Evolutionary conservation across 2,329 filamentous ascomycete species (phyloP), one percentile per base, ranked within the genome.

Genomic region (Clonostachys sp.): DNA sequence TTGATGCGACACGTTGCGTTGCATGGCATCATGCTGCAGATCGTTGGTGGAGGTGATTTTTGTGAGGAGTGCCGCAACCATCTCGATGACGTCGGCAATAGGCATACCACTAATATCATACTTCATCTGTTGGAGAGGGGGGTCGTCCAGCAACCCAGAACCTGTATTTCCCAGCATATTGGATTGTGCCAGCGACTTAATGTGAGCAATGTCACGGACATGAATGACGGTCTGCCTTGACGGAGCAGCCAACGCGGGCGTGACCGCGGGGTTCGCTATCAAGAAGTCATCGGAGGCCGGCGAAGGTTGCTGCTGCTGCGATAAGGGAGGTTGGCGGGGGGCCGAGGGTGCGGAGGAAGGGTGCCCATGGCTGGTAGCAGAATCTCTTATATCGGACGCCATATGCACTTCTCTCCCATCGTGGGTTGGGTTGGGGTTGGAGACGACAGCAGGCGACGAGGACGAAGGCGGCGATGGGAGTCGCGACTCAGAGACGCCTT

Each of bases 21-120:
- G 90, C 54, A 96, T 70, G 53, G 91, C 88, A 63, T 96, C 90
- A 66, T 97, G 92, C 64, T 97, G 91, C 45, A 86, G 74, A 63
- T 99, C 94, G 63, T 99, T 99, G 48, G 92, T 96, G 5, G 89
- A 90, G 6, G 94, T 97, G 58, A 99, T 99, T 67, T 97, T 97
- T 48, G 92, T 96, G 52, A 99, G 75, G 20, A 99, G 78, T 7
- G 91, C 94, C 5, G 94, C 94, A 5, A 99, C 94, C 94, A 99
- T 97, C 67, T 97, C 92, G 62, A 99, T 99, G 56, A 99, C 89
- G 62, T 99, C 92, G 54, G 87, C 84, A 47, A 97, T 95, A 45
- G 94, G 94, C 92, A 99, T 97, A 46, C 83, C 88, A 69, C 91
- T 96, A 58, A 99, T 96, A 67, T 97, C 94, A 64, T 96, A 99